Evolutionary conservation across 495 filamentous ascomycete genomes (phyloP), one percentile per base, ranked within the genome.

Genomic region (Neurospora tetrasperma): DNA sequence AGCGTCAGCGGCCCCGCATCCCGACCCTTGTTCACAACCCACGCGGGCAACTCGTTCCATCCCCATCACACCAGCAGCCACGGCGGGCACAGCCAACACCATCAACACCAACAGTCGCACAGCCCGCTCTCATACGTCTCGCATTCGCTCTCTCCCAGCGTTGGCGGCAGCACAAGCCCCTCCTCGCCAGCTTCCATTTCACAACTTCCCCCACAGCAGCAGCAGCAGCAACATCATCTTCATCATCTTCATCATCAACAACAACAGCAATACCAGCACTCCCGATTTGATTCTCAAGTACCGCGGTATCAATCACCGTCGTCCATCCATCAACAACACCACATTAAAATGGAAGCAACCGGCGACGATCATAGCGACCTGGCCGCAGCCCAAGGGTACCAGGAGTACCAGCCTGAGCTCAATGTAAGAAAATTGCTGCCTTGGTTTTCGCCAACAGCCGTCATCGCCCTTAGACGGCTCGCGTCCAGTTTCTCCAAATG

Each of bases 361-460:
- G 66, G 76, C 62, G 76, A 80, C 69, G 85, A 88, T 74, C 71
- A 88, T 14, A 79, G 81, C 31, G 86, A 85, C 74, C 84, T 89
- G 73, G 85, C 89, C 78, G 86, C 84, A 59, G 83, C 87, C 35
- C 87, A 88, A 8, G 78, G 54, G 54, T 35, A 66, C 31, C 54
- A 83, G 73, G 86, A 90, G 68, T 94, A 90, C 75, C 88, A 92
- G 73, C 89, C 92, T 0, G 84, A 90, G 70, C 81, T 90, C 46
- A 81, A 88, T 85, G 92, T 93, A 81, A 78, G 84, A 46, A 3
- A 75, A 66, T 66, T 35, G 54, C 27, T 66, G 14, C 14, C 35
- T 27, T 66, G 54, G 14, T 18, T 35, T 62, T 66, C 12, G 27
- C 54, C 54, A 5, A 62, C 6, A 62, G 5, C 27, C 54, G 54